Evolutionary conservation across 805 yeast genomes (phyloP).

Genomic region (Candida easanensis): DNA sequence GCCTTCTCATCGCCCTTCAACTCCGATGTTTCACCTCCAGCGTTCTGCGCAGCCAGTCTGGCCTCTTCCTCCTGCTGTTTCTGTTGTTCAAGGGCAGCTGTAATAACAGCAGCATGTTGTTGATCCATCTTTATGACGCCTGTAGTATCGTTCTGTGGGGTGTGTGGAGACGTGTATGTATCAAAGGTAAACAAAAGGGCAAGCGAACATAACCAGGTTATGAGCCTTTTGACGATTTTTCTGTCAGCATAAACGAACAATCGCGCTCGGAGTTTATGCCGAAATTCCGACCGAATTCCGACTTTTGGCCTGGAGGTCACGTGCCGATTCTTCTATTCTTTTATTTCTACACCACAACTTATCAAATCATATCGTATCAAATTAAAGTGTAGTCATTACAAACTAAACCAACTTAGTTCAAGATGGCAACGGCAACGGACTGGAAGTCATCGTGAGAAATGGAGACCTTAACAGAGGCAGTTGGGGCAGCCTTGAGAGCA

Average conservation of each 20-base stretch:
- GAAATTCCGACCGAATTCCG: no score
- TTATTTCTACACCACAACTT: no score
- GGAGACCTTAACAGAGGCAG: slow-evolving; percentile 76
- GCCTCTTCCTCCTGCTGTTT: slow-evolving; percentile 18
- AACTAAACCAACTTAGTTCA: slow-evolving; percentile 16
- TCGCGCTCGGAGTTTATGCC: not conserved
- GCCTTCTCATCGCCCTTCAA: not conserved
- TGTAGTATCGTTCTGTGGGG: not conserved
- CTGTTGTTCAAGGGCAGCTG: slow-evolving; percentile 32
- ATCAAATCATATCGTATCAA: not conserved
- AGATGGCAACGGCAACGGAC: slow-evolving; percentile 94
- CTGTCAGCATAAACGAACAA: not conserved
- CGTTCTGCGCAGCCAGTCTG: not conserved
- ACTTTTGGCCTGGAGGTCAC: no score
- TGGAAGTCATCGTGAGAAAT: slow-evolving; percentile 97
- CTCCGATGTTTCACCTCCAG: not conserved
- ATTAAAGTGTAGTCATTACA: not conserved
- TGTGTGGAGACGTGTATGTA: not conserved
- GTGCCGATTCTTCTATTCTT: no score
- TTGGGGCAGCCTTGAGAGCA: slow-evolving; percentile 71
- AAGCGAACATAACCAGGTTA: slow-evolving; percentile 17
- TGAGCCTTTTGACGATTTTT: slow-evolving; percentile 5
- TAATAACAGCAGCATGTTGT: slow-evolving; percentile 21
- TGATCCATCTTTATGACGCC: slow-evolving; percentile 1
- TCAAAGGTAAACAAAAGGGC: not conserved